A percentile compares a stretch with the other conserved stretches of the same genome.
These are phyloP conservation scores for Phoma sp. DNA, from an alignment of 2,329 filamentous ascomycete genomes.

Conservation along the genomic window DNA sequence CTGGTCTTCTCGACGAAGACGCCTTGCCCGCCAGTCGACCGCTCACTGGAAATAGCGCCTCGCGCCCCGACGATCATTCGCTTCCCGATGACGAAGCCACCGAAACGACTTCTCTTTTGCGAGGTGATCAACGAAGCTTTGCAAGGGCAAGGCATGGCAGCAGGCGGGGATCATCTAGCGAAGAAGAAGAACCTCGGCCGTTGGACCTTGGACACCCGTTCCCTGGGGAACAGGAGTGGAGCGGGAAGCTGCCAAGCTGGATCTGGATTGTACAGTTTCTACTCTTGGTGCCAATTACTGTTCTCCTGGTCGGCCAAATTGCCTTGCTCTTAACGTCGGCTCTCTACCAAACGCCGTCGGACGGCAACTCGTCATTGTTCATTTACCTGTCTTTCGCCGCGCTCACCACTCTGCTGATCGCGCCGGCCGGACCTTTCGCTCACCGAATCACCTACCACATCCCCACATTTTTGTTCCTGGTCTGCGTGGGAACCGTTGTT, in stretches of 20 bases:
- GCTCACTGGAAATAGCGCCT: conserved; percentile 40
- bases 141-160: conserved; percentile 59
- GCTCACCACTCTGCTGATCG: conserved; percentile 73
- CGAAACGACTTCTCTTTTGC: conserved; percentile 64
- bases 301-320: conserved; percentile 79
- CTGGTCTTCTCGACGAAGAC: conserved; percentile 42
- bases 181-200: conserved; percentile 48
- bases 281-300: conserved; percentile 75
- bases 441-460: conserved; percentile 86
- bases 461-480: conserved; percentile 74
- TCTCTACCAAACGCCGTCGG: conserved; percentile 80
- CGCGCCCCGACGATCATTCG: conserved; percentile 42
- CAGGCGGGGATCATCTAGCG: conserved; percentile 47
- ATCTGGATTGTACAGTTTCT: conserved; percentile 89
- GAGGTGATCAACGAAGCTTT: conserved; percentile 61
- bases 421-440: conserved; percentile 82
- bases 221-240: conserved; percentile 84
- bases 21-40: conserved; percentile 45
- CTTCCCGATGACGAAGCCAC: conserved; percentile 52
- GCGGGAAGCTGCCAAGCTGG: conserved; percentile 76
- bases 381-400: conserved; percentile 74
- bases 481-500: conserved; percentile 77
- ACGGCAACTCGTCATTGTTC: conserved; percentile 75
- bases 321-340: conserved; percentile 75
- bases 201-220: conserved; percentile 53